Conservation (phyloP, 768 basidiomycete species). For the Lactarius evosmus region DNA sequence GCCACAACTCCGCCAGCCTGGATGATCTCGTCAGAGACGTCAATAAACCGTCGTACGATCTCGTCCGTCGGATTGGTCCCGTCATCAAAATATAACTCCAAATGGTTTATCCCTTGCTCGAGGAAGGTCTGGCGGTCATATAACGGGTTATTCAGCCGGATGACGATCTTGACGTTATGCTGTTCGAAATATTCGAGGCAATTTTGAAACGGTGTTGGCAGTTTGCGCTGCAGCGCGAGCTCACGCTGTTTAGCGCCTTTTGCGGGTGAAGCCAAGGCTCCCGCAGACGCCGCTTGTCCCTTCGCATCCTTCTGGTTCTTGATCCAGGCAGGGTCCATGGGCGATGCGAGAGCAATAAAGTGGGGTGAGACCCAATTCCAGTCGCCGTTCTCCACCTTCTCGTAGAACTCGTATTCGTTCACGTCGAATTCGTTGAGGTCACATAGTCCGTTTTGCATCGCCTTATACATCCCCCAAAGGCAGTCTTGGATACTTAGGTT, state of each 20-base stretch:
- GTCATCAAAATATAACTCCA: slow-evolving; percentile 96
- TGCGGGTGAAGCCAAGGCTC: slow-evolving; percentile 29
- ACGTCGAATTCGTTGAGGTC: slow-evolving; percentile 94
- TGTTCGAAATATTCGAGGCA: slow-evolving; percentile 93
- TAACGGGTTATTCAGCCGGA: slow-evolving; percentile 89
- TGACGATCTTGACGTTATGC: slow-evolving; percentile 82
- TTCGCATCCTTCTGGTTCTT: slow-evolving; percentile 71
- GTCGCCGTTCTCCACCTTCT: slow-evolving; percentile 93
- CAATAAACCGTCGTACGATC: slow-evolving; percentile 89
- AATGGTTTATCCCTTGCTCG: slow-evolving; percentile 82
- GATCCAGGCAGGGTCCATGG: slow-evolving; percentile 76
- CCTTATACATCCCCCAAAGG: slow-evolving; percentile 84
- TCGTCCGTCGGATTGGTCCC: slow-evolving; percentile 97
- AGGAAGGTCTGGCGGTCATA: slow-evolving; percentile 82
- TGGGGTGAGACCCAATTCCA: slow-evolving; percentile 95
- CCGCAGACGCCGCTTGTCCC: slow-evolving; percentile 51
- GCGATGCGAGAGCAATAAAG: slow-evolving; percentile 93
- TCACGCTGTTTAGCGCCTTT: slow-evolving; percentile 36
- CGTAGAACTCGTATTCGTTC: slow-evolving; percentile 90
- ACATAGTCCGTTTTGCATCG: slow-evolving; percentile 86
- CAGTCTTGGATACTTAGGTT: slow-evolving; percentile 92
- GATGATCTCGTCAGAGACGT: slow-evolving; percentile 74
- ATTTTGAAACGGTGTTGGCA: slow-evolving; percentile 78
- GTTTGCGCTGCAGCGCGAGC: slow-evolving; percentile 68
- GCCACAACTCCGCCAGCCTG: slow-evolving; percentile 79